Evolutionary conservation across 495 filamentous ascomycete species (phyloP), one percentile per base, ranked within the genome.

Genomic region (Astrothelium macrocarpum): DNA sequence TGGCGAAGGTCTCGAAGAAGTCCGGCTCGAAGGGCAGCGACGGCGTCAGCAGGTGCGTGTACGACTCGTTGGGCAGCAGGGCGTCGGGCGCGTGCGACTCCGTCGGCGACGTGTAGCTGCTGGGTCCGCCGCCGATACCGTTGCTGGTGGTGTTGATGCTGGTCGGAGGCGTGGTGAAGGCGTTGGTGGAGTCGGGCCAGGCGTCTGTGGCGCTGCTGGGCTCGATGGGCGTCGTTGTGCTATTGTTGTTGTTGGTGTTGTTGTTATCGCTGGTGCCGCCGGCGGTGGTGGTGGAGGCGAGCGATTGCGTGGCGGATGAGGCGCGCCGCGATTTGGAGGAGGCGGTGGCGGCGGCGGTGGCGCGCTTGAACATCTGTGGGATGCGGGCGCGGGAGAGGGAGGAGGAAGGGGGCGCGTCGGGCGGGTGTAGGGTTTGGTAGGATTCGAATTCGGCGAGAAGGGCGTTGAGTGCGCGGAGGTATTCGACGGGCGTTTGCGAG

Each of bases 1-100:
- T 97, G n/a, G 91, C 88, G 74, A 97, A 97, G 0, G 90, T 95
- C 76, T 95, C 90, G 73, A 91, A 95, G 71, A 95, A 99, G 74
- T 99, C 94, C 11, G 93, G 93, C 59, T 97, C 94, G 70, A 99
- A 99, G 0, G 94, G 94, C 59, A 97, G 77, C n/a, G 86, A 87
- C 0, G 95, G 95, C 3, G 91, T 97, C 1, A 94, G 78, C 5
- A 99, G 84, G 73, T 92, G 86, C 0, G 85, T 84, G 67, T 97
- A 99, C 69, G 91, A 88, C 73, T 96, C 93, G 18, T 89, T 82
- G 0, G 72, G 71, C 3, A 71, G 68, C 14, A 66, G 67, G 25
- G 67, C 64, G 36, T 68, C 56, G 39, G 49, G 49, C 5, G 49
- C 49, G 0, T 9, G 49, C 12, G 49, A n/a, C 25, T 56, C 49